Conservation (phyloP, 139 green algal species). For the Zygnema circumcarinatum region DNA sequence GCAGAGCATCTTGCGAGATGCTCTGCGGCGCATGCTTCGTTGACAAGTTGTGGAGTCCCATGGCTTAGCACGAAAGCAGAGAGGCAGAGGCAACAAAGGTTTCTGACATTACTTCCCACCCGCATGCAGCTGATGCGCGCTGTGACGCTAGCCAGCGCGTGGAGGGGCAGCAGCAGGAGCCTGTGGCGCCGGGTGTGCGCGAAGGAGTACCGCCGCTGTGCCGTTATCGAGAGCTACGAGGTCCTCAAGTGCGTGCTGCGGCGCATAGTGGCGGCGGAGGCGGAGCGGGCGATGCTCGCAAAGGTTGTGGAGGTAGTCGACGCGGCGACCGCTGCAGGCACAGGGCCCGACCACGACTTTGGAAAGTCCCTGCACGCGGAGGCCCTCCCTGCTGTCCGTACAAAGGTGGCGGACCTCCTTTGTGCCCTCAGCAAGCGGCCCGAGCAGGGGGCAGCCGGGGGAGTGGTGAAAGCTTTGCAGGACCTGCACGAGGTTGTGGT, state of each 20-base stretch:
- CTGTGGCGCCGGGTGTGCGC: conserved; percentile 13
- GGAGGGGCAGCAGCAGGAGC: neutral
- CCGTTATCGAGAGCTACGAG: conserved; percentile 39
- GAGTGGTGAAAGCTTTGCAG: conserved; percentile 6
- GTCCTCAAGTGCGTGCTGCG: neutral
- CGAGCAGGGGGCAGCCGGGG: neutral
- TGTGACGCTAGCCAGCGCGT: neutral
- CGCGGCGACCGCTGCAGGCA: neutral
- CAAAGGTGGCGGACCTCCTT: conserved; percentile 20
- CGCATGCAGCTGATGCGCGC: conserved; percentile 32
- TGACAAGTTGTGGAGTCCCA: too few species aligned
- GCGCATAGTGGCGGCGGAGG: conserved; percentile 1
- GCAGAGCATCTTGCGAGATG: too few species aligned
- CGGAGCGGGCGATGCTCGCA: conserved; percentile 20
- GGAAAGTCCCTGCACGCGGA: neutral
- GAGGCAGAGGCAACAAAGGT: too few species aligned
- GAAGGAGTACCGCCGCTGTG: conserved; percentile 32
- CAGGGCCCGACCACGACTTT: conserved; percentile 7
- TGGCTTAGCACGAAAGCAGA: too few species aligned
- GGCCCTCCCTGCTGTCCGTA: conserved; percentile 25
- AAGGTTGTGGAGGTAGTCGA: conserved; percentile 19
- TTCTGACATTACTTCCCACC: too few species aligned
- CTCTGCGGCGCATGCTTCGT: too few species aligned
- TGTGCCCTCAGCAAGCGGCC: neutral
- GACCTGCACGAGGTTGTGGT: conserved; percentile 31